These are phyloP conservation scores for Manihot esculenta DNA, from an alignment of 441 rosid species.

Conservation along the genomic window DNA sequence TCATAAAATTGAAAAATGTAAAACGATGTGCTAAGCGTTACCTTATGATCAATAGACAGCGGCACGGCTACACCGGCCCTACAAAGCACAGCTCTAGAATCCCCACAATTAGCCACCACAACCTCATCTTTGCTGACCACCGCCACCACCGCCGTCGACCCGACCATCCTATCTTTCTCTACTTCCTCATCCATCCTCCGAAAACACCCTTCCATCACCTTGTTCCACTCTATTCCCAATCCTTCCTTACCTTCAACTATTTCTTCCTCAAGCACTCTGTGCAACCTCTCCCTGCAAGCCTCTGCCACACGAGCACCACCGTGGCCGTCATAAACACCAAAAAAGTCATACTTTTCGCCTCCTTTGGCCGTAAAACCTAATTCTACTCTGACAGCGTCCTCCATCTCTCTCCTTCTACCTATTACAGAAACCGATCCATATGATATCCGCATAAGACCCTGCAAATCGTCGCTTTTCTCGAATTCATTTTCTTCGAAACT, in stretches of 20 bases:
- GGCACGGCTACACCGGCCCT: constrained; percentile 58
- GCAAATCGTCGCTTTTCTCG: background rate
- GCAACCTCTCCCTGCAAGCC: constrained; percentile 56
- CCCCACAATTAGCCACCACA: constrained; percentile 77
- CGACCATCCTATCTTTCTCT: constrained; percentile 35
- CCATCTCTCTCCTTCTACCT: constrained; percentile 72
- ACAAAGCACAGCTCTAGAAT: constrained; percentile 70
- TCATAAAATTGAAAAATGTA: too few relatives aligned
- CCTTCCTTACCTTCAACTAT: constrained; percentile 23
- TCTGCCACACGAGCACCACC: constrained; percentile 61
- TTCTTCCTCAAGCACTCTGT: constrained; percentile 45
- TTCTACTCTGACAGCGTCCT: constrained; percentile 61
- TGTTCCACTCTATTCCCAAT: constrained; percentile 46
- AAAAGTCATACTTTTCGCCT: constrained; percentile 48
- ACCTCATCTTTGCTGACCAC: constrained; percentile 61
- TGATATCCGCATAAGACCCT: constrained; percentile 8
- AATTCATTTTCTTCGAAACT: constrained; percentile 14
- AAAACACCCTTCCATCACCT: constrained; percentile 53
- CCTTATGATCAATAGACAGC: constrained; percentile 72
- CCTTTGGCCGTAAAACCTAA: constrained; percentile 33
- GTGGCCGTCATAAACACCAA: constrained; percentile 74
- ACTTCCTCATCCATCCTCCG: constrained; percentile 55
- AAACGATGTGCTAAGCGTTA: constrained; percentile 5
- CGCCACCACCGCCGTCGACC: constrained; percentile 62
- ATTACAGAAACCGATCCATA: constrained; percentile 63